Base-by-base conservation (phyloP, 31 red algal species). In the Pterothamnion heteromorphum region DNA sequence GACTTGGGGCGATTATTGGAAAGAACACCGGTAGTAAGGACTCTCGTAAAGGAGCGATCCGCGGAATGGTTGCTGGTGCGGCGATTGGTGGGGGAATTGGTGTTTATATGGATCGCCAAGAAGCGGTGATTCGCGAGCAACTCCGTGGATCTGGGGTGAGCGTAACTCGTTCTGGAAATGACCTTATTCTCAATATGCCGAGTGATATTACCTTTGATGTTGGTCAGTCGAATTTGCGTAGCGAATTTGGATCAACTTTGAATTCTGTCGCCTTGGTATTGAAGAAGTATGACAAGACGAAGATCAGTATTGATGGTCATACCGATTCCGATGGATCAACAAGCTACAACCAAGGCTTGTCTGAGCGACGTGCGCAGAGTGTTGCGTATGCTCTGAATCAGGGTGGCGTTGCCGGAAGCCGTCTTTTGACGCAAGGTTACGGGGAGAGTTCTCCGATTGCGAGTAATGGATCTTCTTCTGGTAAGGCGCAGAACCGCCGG, bases 241-340 rank as follows among this genome's bases (percentile, higher is more conserved):
- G 14, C 9, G n/a, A 64, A 18, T 64, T 64, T n/a, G 9, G 9
- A 18, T n/a, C 14, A 18, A n/a, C n/a, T 64, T 64, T 64, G n/a
- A n/a, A 64, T 64, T 64, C 51, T 9, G 51, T 64, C 9, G 9
- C 51, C n/a, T 64, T 64, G n/a, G 51, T 64, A 64, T 64, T 64
- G n/a, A 64, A 64, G 9, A n/a, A 64, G n/a, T 83, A 83, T 31
- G 80, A 83, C 23, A 31, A 83, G 9, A 20, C 27, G 9, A 26
- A 20, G 18, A 14, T 89, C 36, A 43, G 74, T 20, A 14, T 89
- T 89, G 85, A 14, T 74, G 85, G 85, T 31, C 85, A 89, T 74
- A 89, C 85, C 85, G 85, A 89, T 31, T 21, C 18, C 39, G 18
- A 44, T 74, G 85, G 85, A 21, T 51, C 39, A 30, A 43, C 5